phyloP scores from a whole-genome alignment of 495 filamentous ascomycete species.

The Cairneyella variabilis region DNA sequence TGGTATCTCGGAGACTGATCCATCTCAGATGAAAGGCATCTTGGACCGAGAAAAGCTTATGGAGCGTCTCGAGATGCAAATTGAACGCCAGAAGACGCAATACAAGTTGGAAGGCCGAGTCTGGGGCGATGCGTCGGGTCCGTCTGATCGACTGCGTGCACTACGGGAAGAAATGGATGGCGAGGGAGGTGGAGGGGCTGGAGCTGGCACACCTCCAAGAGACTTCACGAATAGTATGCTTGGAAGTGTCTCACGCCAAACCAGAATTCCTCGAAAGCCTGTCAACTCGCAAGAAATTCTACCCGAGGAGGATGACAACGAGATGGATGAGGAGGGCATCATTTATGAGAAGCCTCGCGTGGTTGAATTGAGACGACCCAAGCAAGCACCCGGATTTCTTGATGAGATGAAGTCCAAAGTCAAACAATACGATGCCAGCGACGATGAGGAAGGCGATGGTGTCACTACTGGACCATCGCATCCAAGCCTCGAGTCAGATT shows the following conservation, averaged over 20 bases:
- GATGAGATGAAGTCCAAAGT: conserved; percentile 76
- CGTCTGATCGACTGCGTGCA: conserved; percentile 88
- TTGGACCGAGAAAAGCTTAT: conserved; percentile 88
- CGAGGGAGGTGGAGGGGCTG: conserved; percentile 30
- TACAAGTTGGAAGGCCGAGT: conserved; percentile 95
- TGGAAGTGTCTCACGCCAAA: conserved; percentile 59
- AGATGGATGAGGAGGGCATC: conserved; percentile 40
- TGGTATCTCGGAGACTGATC: conserved; percentile 54
- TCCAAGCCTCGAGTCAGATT: conserved; percentile 67
- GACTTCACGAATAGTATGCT: conserved; percentile 52
- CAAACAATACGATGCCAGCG: conserved; percentile 65
- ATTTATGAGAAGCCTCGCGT: conserved; percentile 65
- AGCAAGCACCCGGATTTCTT: conserved; percentile 71
- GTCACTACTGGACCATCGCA: conserved; percentile 75
- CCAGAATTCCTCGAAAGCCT: conserved; percentile 56
- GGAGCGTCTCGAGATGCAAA: conserved; percentile 86
- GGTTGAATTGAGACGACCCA: conserved; percentile 66
- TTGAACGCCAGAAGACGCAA: conserved; percentile 96
- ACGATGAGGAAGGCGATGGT: conserved; percentile 68
- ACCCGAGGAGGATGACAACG: conserved; percentile 42
- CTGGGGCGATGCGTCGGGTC: conserved; percentile 78
- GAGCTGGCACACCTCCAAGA: conserved; percentile 33
- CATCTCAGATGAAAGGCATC: conserved; percentile 84
- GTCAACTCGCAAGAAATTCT: conserved; percentile 37
- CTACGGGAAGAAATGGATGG: conserved; percentile 94